Evolutionary conservation across 2,329 filamentous ascomycete species (phyloP), one percentile per base, ranked within the genome.

Genomic region (Aurifilum marmelostoma): DNA sequence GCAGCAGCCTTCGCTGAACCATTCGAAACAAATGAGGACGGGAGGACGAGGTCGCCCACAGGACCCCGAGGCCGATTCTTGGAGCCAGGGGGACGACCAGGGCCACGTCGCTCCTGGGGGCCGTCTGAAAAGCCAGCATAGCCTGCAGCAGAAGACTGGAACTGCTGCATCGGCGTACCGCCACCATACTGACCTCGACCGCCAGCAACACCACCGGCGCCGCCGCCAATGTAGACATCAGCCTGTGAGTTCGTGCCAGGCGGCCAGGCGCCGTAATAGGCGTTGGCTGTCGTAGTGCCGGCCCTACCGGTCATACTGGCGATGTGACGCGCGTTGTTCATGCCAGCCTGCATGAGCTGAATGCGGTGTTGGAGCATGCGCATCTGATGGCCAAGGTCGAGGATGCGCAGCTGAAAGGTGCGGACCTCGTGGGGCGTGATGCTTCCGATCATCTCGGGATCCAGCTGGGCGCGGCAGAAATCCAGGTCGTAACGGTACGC

Each of bases 301-400:
- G 32, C 47, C n/a, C 50, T 39, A 54, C 47, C 47, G 29, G 21
- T 65, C 29, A 39, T 21, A 39, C 32, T 32, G 7, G 41, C 62
- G 11, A 66, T 41, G 37, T 59, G 61, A 50, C 39, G 65, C 8
- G 29, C 9, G n/a, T 71, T 75, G 64, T 78, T 77, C n/a, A 75
- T 72, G 47, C 82, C 77, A 18, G 72, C 71, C 63, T 76, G 72
- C 1, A 82, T 74, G 27, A 73, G 73, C 71, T 83, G 78, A 56
- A 82, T 79, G 32, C 79, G 78, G 71, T 84, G 82, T 67, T 77
- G 76, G 71, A 78, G 78, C 67, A 78, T 75, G 5, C 82, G 81
- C 61, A 83, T 81, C 71, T 83, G 80, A 69, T 84, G 82, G 29
- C 78, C 76, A 34, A 81, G 76, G 63, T 84, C 82, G 12, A 84